Evolutionary conservation across 2,329 filamentous ascomycete species (phyloP), one percentile per base, ranked within the genome.

Genomic region (Botryotinia convoluta): DNA sequence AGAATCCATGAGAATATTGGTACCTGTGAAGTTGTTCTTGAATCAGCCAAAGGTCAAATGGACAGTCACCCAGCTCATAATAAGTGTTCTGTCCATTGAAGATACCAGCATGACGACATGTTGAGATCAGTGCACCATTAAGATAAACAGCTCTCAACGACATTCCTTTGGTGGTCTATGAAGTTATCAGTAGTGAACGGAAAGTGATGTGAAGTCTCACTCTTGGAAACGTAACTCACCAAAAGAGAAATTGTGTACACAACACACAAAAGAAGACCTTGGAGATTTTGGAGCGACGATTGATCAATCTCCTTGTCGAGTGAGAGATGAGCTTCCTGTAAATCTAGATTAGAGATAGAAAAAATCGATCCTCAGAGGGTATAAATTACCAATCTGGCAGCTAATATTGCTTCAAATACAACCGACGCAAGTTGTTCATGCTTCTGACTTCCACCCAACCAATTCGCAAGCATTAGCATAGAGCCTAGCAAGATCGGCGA

Each of bases 1-100:
- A 39, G 6, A 45, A 29, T 12, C 1, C 5, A 22, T 26, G 12
- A 5, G 6, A 5, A 12, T 20, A 14, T 20, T 1, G 3, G 37
- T 64, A 64, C 69, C 59, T 64, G 37, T 71, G 69, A 35, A 71
- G 54, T 42, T 71, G 59, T 39, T 71, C 59, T 32, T 71, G 69
- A 12, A 51, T 10, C 10, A 71, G 35, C 59, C 59, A 71, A 63
- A 62, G 54, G 39, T 51, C 69, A 35, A 71, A 71, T 37, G 69
- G 69, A 26, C 57, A 71, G 26, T 71, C 57, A 63, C 69, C 69
- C 1, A 71, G 32, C 22, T 71, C 69, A 48, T 71, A 71, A 48
- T 71, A 71, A 22, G 29, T 63, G 32, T 71, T 71, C 29, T 71
- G 69, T n/a, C 57, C 69, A 39, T 71, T 71, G 32, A 71, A 71